Evolutionary conservation across 768 basidiomycete genomes (phyloP), one percentile per base, ranked within the genome.

Genomic region (Agaricus blazei): DNA sequence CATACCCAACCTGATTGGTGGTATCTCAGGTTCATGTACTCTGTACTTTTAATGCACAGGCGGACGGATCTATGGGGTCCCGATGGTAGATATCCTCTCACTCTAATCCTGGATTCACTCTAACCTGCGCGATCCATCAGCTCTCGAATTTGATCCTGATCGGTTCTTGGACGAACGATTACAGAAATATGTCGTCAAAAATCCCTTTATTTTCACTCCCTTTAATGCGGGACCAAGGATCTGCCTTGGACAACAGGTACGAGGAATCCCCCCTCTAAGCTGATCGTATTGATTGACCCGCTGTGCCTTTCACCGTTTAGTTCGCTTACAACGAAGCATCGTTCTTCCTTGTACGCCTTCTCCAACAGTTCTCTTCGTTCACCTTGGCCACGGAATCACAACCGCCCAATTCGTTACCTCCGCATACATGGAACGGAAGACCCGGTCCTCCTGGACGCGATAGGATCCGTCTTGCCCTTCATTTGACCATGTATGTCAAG

Each of bases 161-260:
- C 73, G 85, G 12, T 88, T 83, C 72, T 64, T 86, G 44, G 85
- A 87, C 53, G 74, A 75, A 9, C 72, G 85, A 29, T 60, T 81
- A 6, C 72, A 75, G 53, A 77, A 76, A 60, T 81, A 81, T 55
- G 69, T 84, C 19, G 72, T 70, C 0, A 73, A 76, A 2, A 85
- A 85, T 57, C 83, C 84, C 0, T 85, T 80, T 71, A 87, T 88
- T 57, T 87, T 87, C 66, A 67, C 82, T 5, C 85, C 85, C 0
- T 87, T 87, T 69, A 85, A 85, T 56, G 83, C 82, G 0, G 85
- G 83, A 1, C 85, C 84, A 5, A 72, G 85, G 9, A 82, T 84
- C 58, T 86, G 85, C 53, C 72, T 84, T 8, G 85, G 68, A 8
- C 68, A 71, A 55, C 68, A 71, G 63, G 68, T 67, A 29, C 5